Evolutionary conservation across 78 protist species (phyloP), one percentile per base, ranked within the genome.

Genomic region (Planoprotostelium fungivorum): DNA sequence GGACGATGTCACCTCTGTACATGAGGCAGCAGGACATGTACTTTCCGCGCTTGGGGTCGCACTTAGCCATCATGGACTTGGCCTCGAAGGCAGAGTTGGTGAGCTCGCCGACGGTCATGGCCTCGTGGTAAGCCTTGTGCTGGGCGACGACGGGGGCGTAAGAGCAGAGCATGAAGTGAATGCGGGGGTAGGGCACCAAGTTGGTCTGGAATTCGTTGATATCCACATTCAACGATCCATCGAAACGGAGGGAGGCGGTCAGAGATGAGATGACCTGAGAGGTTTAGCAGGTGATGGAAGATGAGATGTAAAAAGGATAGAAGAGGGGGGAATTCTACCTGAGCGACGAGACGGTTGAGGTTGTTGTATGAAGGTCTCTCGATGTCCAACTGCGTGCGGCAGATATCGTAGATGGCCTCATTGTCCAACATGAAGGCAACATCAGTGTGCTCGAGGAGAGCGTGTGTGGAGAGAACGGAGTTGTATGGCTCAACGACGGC

Each of bases 401-500:
- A 96, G 93, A 97, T 96, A 36, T 97, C 97, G 84, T 97, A 98
- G 92, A 97, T 93, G 37, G 99, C 98, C 88, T 98, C 98, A 93
- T 98, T 98, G 92, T 98, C 99, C 63, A 98, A 38, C 96, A 95
- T 90, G 86, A 97, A 90, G 38, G 97, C 90, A 38, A 92, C 97
- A 86, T 98, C 99, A 39, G 97, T 91, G 95, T 97, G 97, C 89
- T 98, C 98, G 1, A 98, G 89, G 35, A 98, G 92, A 29, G 98
- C 29, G 91, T 97, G 98, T n/a, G 97, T 95, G 38, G 98, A 97
- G n/a, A 98, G 96, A 1, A 98, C 98, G 35, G 95, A 37, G 95
- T 98, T 97, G 98, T 98, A 98, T 86, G 99, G 98, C 94, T 98
- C 99, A 29, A 97, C 99, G 31, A 98, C 98, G 29, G 98, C 85